A percentile compares a stretch with the other conserved stretches of the same genome.
Conservation (phyloP, 768 basidiomycete species). For the Mycena chlorophos region DNA sequence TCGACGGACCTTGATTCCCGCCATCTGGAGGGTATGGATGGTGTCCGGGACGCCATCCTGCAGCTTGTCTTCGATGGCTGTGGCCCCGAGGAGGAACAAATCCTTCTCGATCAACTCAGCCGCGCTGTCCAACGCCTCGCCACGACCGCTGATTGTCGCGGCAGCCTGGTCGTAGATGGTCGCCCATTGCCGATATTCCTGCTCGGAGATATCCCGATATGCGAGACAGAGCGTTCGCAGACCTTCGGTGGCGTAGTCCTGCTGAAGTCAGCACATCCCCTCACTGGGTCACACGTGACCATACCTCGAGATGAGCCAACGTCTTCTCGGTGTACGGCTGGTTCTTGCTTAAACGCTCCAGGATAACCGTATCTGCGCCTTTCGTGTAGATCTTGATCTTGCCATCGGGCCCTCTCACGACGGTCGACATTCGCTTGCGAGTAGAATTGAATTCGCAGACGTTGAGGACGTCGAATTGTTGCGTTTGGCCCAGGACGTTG, state of each 20-base stretch:
- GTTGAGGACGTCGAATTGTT: slow-evolving; percentile 90
- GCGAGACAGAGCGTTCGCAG: slow-evolving; percentile 96
- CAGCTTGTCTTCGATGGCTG: slow-evolving; percentile 97
- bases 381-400: slow-evolving; percentile 95
- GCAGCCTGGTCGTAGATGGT: slow-evolving; percentile 89
- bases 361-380: slow-evolving; percentile 96
- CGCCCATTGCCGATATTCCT: slow-evolving; percentile 90
- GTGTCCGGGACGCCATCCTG: slow-evolving; percentile 99
- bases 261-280: background rate
- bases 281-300: slow-evolving; percentile 1
- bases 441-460: slow-evolving; percentile 99
- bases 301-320: slow-evolving; percentile 84
- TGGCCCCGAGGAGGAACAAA: slow-evolving; percentile 89
- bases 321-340: slow-evolving; percentile 88
- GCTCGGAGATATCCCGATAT: slow-evolving; percentile 86
- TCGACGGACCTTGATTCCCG: slow-evolving; percentile 84
- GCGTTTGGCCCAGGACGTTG: slow-evolving; percentile 65
- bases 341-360: slow-evolving; percentile 85
- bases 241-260: slow-evolving; percentile 98
- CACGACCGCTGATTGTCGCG: slow-evolving; percentile 91
- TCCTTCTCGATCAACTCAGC: slow-evolving; percentile 97
- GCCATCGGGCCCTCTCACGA: slow-evolving; percentile 85
- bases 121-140: slow-evolving; percentile 90
- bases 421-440: slow-evolving; percentile 95
- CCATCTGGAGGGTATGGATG: slow-evolving; percentile 96